Evolutionary conservation across 352 stramenopile species (phyloP), one percentile per base, ranked within the genome.

Genomic region (Plasmopara halstedii): DNA sequence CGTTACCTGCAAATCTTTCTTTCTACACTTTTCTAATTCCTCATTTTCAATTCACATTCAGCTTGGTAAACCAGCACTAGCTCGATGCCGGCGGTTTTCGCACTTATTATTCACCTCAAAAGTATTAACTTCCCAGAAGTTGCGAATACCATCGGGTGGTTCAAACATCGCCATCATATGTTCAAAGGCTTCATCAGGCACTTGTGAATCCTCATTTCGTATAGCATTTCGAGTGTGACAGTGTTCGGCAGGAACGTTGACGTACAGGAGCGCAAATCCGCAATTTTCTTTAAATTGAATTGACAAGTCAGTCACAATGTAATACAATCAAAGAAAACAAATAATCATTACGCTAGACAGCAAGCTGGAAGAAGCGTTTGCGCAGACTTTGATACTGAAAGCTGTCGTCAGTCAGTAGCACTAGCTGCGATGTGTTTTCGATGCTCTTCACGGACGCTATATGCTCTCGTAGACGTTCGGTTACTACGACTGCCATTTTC

Each of bases 341-440:
- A 3, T 13, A 22, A 36, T 8, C 9, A 55, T 33, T 57, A 85
- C 77, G 31, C 41, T 84, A 42, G 3, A 43, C 31, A 6, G 73
- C 70, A 32, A 87, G 54, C 7, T 82, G 68, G 36, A 55, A 74
- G 50, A 83, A 83, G 15, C 70, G 72, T 46, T 89, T 89, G 42
- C 78, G 74, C 29, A 70, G 66, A 43, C 77, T 89, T 8, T 66
- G 70, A 22, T 75, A 82, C 21, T 73, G 61, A 36, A 89, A 85
- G 39, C 80, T 87, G 43, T 89, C 78, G 31, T 89, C 78, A 2
- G 85, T 56, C 13, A 89, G 47, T 15, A 89, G 43, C 21, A 87
- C 56, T 6, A 76, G 40, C 6, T 55, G 56, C 18, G 49, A 45
- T 4, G 15, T 42, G 7, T 27, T 18, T 0, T 17, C 14, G 4